Conservation (phyloP, 225 moss, liverwort and hornwort species). For the Marchantia polymorpha region DNA sequence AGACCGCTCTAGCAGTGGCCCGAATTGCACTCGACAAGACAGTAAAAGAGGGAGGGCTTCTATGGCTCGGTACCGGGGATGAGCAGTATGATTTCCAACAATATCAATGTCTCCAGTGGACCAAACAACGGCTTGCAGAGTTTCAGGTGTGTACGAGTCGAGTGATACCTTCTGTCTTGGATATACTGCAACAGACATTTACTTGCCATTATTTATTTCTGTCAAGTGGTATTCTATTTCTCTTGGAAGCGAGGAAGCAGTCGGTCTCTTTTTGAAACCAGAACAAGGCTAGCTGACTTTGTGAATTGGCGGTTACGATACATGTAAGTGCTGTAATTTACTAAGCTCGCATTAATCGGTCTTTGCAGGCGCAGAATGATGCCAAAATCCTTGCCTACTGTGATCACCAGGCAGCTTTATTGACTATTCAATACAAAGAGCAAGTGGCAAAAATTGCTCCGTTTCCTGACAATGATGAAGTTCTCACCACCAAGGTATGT, state of each 20-base stretch:
- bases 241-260: neutral
- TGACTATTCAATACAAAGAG: slow-evolving; percentile 68
- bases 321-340: neutral
- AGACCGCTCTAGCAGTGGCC: slow-evolving; percentile 43
- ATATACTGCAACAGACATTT: neutral
- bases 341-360: neutral
- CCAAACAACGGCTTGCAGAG: slow-evolving; percentile 69
- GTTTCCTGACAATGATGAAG: slow-evolving; percentile 97
- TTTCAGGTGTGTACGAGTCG: slow-evolving; percentile 50
- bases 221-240: neutral
- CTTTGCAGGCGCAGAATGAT: slow-evolving; percentile 77
- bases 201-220: neutral
- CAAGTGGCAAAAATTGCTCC: slow-evolving; percentile 61
- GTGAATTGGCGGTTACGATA: neutral
- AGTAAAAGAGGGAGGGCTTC: slow-evolving; percentile 68
- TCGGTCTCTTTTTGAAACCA: neutral
- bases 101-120: slow-evolving; percentile 80
- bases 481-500: slow-evolving; percentile 71
- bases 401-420: slow-evolving; percentile 68
- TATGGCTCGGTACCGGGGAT: slow-evolving; percentile 87
- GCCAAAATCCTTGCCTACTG: slow-evolving; percentile 66
- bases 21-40: slow-evolving; percentile 65
- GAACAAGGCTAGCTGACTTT: neutral
- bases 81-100: slow-evolving; percentile 92
- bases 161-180: neutral